Evolutionary conservation across 1,139 yeast genomes (phyloP), one percentile per base, ranked within the genome.

Genomic region (Hansenula lynferdii): DNA sequence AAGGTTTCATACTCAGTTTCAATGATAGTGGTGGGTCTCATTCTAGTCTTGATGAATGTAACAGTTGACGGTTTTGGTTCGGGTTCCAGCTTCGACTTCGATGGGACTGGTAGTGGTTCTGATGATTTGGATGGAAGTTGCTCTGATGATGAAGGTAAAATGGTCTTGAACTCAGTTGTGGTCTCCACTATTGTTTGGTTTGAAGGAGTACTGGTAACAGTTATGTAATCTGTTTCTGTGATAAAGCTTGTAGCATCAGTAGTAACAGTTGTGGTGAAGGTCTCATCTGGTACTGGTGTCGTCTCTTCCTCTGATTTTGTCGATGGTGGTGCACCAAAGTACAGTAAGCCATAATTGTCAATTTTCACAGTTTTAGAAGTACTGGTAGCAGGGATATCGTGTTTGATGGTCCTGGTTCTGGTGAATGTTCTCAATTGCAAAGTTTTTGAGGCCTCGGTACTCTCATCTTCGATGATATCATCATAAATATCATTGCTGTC

Each of bases 31-130:
- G 49, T 33, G 6, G 48, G 46, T 15, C 53, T 40, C 15, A 37
- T 39, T 6, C 49, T 39, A 4, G 42, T 47, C 34, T 45, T 40
- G 15, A 49, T 40, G 10, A 49, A 39, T 9, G 56, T 40, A 3
- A 34, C 34, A 18, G 40, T 37, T n/a, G 42, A 33, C 21, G 45
- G 30, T 21, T 12, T 25, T 5, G 28, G 15, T 14, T 25, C 27
- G 14, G 16, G 18, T 26, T 26, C 19, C 14, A 12, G 16, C 7
- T 42, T 27, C 3, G 35, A 18, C 5, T 10, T 4, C 11, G 24
- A 12, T 22, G 24, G 24, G 4, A 9, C 24, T 9, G 11, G 24
- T 22, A n/a, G n/a, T n/a, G n/a, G n/a, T n/a, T n/a, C n/a, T n/a
- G n/a, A n/a, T n/a, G n/a, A n/a, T n/a, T n/a, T n/a, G n/a, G n/a